phyloP scores from a whole-genome alignment of 163 green algal genomes.

The Prototheca wickerhamii region DNA sequence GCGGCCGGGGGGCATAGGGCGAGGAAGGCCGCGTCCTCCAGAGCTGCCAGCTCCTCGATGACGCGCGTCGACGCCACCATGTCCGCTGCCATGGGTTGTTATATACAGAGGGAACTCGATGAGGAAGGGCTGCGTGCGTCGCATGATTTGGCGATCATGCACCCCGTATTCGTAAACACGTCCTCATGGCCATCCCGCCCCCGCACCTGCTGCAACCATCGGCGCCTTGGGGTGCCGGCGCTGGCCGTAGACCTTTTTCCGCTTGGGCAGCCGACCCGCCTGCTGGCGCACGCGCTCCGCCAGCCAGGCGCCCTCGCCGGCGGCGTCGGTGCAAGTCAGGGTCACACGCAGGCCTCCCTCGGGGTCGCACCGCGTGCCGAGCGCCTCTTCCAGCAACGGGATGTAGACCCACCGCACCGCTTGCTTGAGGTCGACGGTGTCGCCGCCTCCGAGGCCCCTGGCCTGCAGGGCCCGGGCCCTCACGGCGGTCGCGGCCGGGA shows the following conservation, averaged over 20 bases:
- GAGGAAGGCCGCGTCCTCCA: background rate
- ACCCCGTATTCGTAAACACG: too few relatives aligned
- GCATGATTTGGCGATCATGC: too few relatives aligned
- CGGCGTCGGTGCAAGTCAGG: background rate
- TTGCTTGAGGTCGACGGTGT: background rate
- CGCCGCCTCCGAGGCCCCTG: too few relatives aligned
- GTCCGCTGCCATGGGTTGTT: too few relatives aligned
- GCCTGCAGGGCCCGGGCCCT: conserved; percentile 10
- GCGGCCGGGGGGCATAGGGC: background rate
- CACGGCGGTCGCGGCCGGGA: conserved; percentile 18
- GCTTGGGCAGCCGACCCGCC: background rate
- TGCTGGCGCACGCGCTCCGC: background rate
- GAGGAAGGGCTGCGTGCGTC: too few relatives aligned
- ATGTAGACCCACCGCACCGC: background rate
- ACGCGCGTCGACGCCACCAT: conserved; percentile 1
- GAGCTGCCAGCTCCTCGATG: conserved; percentile 1
- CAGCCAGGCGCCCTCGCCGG: conserved; percentile 11
- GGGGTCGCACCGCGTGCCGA: background rate
- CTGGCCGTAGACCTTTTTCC: background rate
- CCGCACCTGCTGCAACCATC: background rate
- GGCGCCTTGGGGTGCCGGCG: conserved; percentile 3
- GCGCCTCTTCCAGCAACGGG: background rate
- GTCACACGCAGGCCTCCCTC: conserved; percentile 1
- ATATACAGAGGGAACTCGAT: too few relatives aligned
- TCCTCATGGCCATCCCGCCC: background rate